A percentile compares a stretch with the other conserved stretches of the same genome.
phyloP scores from a whole-genome alignment of 1,139 yeast species.

The Spathaspora sp. region DNA sequence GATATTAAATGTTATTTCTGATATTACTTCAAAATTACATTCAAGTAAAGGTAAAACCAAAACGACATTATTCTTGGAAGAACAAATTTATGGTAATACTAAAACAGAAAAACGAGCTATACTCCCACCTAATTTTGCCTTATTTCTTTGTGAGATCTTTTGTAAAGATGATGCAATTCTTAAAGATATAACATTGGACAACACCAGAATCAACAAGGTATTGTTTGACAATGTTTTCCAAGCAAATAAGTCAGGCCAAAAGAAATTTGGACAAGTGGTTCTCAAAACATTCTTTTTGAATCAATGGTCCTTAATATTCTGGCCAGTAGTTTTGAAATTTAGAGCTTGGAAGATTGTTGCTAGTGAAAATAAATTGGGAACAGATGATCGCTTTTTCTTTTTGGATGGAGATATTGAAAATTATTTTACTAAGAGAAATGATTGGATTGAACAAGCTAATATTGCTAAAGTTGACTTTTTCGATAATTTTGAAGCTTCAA shows the following conservation, averaged over 20 bases:
- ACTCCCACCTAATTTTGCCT: constrained; percentile 66
- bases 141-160: constrained; percentile 46
- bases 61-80: constrained; percentile 34
- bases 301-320: constrained; percentile 39
- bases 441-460: constrained; percentile 45
- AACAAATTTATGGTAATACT: constrained; percentile 39
- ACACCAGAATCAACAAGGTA: constrained; percentile 23
- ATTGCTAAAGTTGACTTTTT: constrained; percentile 49
- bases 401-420: constrained; percentile 27
- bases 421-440: constrained; percentile 36
- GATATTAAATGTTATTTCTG: constrained; percentile 21
- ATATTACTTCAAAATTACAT: constrained; percentile 20
- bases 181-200: constrained; percentile 33
- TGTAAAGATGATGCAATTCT: constrained; percentile 17
- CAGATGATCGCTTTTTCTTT: constrained; percentile 34
- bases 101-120: constrained; percentile 48
- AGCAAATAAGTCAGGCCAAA: constrained; percentile 27
- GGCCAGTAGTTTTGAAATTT: constrained; percentile 34
- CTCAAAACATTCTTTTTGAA: constrained; percentile 41
- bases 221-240: constrained; percentile 32
- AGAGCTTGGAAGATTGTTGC: constrained; percentile 35
- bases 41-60: constrained; percentile 22
- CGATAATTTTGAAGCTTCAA: constrained; percentile 51
- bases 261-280: constrained; percentile 38
- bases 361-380: constrained; percentile 20